Base-by-base conservation (phyloP, 225 moss, liverwort and hornwort genomes). In the Asterella californica region DNA sequence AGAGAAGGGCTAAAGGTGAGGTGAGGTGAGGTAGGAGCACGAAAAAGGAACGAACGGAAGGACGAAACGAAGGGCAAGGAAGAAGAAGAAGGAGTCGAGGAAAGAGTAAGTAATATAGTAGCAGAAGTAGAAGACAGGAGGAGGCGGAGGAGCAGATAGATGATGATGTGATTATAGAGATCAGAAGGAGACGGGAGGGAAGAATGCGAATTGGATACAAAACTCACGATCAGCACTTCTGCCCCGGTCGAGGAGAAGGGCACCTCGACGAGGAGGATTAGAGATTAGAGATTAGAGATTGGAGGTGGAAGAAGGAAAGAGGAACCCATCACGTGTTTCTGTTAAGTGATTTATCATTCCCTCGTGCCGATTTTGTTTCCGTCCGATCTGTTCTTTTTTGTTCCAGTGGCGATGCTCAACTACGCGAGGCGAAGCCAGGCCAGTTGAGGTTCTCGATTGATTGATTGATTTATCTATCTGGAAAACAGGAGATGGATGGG, bases 261-360 rank as follows among this genome's bases (percentile, higher is more conserved):
- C 15, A n/a, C 37, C 42, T 37, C 19, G 25, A n/a, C n/a, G 49
- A 27, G 49, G 49, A 48, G 71, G 46, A 38, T 34, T 15, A 34
- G 62, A 29, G 5, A 63, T 63, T 63, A 12, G 27, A 19, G 57
- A 57, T 57, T 57, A 7, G 57, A 57, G 17, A 57, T 57, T 57
- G 64, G 64, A 64, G 29, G 42, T 42, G 32, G 24, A 72, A 24
- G 15, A 53, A 49, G 50, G 30, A 17, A 0, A 34, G 32, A 53
- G 53, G 27, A 52, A 74, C 53, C 47, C 74, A 74, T 33, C 74
- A 33, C 74, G 15, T 52, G 29, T 74, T 74, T 32, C 53, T 32
- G 33, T 2, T 74, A 50, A 74, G 32, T 74, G 74, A 74, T 42
- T 42, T 42, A 7, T 74, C 74, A 19, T 6, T 52, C 15, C 30